phyloP scores from a whole-genome alignment of 768 basidiomycete genomes.

The Ephemerocybe angulata region DNA sequence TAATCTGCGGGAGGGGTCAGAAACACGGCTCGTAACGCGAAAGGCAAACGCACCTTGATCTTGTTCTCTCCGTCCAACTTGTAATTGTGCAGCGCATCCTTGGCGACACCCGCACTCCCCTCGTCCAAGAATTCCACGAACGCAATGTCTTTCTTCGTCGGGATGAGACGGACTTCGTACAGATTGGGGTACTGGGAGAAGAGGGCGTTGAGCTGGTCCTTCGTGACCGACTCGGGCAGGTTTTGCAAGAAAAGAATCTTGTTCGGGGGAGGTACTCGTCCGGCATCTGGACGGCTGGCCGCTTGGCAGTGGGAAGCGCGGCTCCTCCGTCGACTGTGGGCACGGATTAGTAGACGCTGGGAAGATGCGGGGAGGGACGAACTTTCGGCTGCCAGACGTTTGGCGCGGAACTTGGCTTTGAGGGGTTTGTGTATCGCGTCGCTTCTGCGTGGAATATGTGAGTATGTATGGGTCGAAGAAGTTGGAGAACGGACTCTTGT shows the following conservation, averaged over 20 bases:
- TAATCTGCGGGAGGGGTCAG: neutral
- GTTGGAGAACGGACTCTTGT: conserved; percentile 68
- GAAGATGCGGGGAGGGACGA: conserved; percentile 16
- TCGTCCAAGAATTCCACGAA: conserved; percentile 99
- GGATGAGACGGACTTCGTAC: conserved; percentile 97
- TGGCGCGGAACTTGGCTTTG: conserved; percentile 79
- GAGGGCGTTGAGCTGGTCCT: conserved; percentile 84
- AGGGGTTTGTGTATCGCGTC: conserved; percentile 84
- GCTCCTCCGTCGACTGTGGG: conserved; percentile 63
- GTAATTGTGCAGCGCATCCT: conserved; percentile 96
- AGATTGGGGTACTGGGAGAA: conserved; percentile 97
- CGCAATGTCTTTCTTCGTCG: conserved; percentile 94
- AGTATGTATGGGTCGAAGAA: neutral
- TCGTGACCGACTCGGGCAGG: conserved; percentile 87
- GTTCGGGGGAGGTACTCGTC: conserved; percentile 99
- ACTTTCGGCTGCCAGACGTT: conserved; percentile 82
- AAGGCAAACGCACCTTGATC: conserved; percentile 70
- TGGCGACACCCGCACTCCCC: conserved; percentile 82
- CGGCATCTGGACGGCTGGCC: conserved; percentile 92
- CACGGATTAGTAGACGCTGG: neutral
- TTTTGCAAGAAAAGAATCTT: conserved; percentile 98
- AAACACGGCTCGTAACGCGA: neutral
- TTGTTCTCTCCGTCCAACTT: conserved; percentile 97
- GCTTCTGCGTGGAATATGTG: conserved; percentile 43
- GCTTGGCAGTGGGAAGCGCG: conserved; percentile 63